Evolutionary conservation across 2,329 filamentous ascomycete genomes (phyloP), one percentile per base, ranked within the genome.

Genomic region (Raffaelea arxii): DNA sequence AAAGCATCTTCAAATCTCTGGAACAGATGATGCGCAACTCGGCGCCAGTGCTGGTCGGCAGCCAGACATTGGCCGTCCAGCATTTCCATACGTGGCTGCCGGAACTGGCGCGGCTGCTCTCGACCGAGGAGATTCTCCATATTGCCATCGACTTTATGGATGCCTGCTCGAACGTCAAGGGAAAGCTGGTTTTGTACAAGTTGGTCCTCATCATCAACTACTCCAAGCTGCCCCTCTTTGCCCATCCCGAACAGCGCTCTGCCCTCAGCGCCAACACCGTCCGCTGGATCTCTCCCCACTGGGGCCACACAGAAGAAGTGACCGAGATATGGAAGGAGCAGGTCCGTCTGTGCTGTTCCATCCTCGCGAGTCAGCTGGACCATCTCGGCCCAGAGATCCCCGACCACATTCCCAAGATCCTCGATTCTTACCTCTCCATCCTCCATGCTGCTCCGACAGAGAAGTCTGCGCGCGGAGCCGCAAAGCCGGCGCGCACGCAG

Each of bases 61-160:
- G 86, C 52, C 94, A 98, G 65, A 97, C 92, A 0, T 70, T 98
- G 43, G 82, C 94, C 3, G 89, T 97, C 12, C 92, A 98, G 63
- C 88, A 97, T 62, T 94, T 97, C 62, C 91, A 97, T 60, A 86
- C 86, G 0, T 98, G 92, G 92, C 70, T 98, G n/a, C 91, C 92
- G 0, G 91, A 97, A 60, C 77, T 98, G 10, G 74, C 79, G 0
- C 80, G 82, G 2, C 72, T 92, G 32, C 74, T 97, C 59, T 78
- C 76, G 4, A 81, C 83, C 0, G 84, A 89, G 56, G 91, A 97
- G 61, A 91, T 96, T 40, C 70, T 96, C 44, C 84, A 94, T 57
- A 84, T 96, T 52, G 88, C 90, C 36, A 86, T 94, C 51, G 87
- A 91, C 64, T 94, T 97, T 59, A 84, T 97, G 70, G 89, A 96